Conservation (phyloP, 805 yeast genomes). For the Cyberlindnera amylophila region DNA sequence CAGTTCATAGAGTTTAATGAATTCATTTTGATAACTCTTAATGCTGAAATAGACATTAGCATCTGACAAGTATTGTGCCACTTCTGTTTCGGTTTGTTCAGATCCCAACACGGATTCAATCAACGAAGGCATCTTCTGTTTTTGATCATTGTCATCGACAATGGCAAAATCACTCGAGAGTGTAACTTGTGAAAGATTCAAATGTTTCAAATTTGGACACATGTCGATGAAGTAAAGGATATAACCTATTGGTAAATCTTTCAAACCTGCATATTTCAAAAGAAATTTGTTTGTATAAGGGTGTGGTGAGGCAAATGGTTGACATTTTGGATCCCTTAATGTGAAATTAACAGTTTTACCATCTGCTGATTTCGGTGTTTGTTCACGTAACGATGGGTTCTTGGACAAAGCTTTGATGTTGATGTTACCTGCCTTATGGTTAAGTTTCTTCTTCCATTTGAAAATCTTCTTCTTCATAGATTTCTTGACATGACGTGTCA, state of each 20-base stretch:
- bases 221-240: conserved; percentile 62
- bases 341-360: conserved; percentile 9
- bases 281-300: conserved; percentile 62
- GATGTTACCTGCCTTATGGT: not conserved
- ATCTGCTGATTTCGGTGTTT: not conserved
- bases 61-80: conserved; percentile 19
- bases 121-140: conserved; percentile 17
- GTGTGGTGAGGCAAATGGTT: conserved; percentile 42
- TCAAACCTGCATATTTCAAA: conserved; percentile 57
- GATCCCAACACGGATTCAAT: conserved; percentile 21
- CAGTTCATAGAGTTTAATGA: conserved; percentile 21
- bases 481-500: conserved; percentile 5
- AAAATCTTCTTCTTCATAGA: conserved; percentile 5
- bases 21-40: conserved; percentile 18
- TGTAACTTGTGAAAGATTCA: conserved; percentile 60
- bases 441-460: conserved; percentile 8
- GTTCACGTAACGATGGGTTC: not conserved
- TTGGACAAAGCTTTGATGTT: conserved; percentile 2
- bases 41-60: conserved; percentile 14
- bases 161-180: conserved; percentile 66
- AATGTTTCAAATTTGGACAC: conserved; percentile 54
- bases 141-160: conserved; percentile 13
- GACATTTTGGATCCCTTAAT: conserved; percentile 20
- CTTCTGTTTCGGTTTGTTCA: not conserved
- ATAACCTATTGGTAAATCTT: conserved; percentile 77